Percentiles rank a stretch among this genome's conserved stretches.
phyloP scores from a whole-genome alignment of 805 yeast genomes.

The Cyberlindnera euphorbiiphila region DNA sequence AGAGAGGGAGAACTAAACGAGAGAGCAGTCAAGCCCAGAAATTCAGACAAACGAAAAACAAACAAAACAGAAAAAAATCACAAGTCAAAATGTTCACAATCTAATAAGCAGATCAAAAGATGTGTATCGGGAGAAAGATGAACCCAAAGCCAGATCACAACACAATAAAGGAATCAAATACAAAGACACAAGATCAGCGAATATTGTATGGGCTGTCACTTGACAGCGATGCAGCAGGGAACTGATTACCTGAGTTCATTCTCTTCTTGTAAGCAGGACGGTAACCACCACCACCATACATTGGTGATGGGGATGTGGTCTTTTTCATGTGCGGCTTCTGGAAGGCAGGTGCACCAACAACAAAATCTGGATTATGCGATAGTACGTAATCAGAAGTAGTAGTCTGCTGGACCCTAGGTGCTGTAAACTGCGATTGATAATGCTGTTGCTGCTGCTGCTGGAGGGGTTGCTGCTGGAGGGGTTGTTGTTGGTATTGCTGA shows the following conservation, averaged over 20 bases:
- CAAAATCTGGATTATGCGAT: slow-evolving; percentile 48
- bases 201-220: slow-evolving; percentile 44
- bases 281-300: slow-evolving; percentile 23
- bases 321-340: slow-evolving; percentile 10
- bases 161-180: neutral
- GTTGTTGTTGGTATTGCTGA: slow-evolving; percentile 2
- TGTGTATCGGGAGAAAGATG: no score
- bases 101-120: neutral
- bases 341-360: slow-evolving; percentile 25
- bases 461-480: slow-evolving; percentile 1
- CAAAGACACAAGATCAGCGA: slow-evolving; percentile 22
- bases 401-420: slow-evolving; percentile 6
- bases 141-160: no score
- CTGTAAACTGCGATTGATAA: slow-evolving; percentile 5
- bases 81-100: no score
- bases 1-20: neutral
- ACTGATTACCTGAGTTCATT: slow-evolving; percentile 29
- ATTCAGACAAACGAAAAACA: neutral
- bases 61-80: no score
- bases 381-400: slow-evolving; percentile 40
- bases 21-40: neutral
- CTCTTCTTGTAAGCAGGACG: slow-evolving; percentile 38
- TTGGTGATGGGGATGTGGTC: neutral
- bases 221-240: slow-evolving; percentile 39
- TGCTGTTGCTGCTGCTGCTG: slow-evolving; percentile 7